Evolutionary conservation across 2,329 filamentous ascomycete species (phyloP).

Genomic region (Aureobasidium sp.): DNA sequence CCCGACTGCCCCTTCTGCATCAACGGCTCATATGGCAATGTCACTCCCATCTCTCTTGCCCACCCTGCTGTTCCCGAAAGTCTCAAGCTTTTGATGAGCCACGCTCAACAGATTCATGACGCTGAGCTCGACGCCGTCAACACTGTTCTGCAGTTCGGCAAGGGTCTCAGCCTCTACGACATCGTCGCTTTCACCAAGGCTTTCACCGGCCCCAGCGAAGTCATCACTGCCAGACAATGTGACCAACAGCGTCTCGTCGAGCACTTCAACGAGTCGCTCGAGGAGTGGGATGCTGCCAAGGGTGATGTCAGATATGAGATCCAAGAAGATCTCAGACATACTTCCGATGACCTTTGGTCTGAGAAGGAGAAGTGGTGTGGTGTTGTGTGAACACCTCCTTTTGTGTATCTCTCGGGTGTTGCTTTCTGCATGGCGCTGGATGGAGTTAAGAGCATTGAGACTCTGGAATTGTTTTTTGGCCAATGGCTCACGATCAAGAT

Average conservation of each 20-base stretch:
- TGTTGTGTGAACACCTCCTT: not conserved
- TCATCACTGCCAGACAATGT: slow-evolving; percentile 4
- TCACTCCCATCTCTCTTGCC: not conserved
- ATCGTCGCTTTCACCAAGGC: slow-evolving; percentile 10
- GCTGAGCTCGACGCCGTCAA: slow-evolving; percentile 8
- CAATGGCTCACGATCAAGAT: slow-evolving; percentile 9
- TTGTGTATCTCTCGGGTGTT: not conserved
- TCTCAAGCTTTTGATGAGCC: slow-evolving; percentile 7
- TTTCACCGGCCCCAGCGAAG: slow-evolving; percentile 6
- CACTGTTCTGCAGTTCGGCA: not conserved
- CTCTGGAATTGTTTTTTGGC: not conserved
- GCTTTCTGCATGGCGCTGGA: not conserved
- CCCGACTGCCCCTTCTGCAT: slow-evolving; percentile 12
- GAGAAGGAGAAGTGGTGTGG: slow-evolving; percentile 14
- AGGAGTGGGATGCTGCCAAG: slow-evolving; percentile 7
- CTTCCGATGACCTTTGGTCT: slow-evolving; percentile 5
- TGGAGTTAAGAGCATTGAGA: slow-evolving; percentile 1
- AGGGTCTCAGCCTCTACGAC: slow-evolving; percentile 8
- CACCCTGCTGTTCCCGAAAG: slow-evolving; percentile 4
- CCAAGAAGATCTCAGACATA: slow-evolving; percentile 1
- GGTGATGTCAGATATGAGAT: slow-evolving; percentile 2
- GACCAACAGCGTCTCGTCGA: slow-evolving; percentile 11
- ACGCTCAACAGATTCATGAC: slow-evolving; percentile 11
- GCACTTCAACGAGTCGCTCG: slow-evolving; percentile 7
- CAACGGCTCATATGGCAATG: slow-evolving; percentile 11